phyloP scores from a whole-genome alignment of 192 early-diverging fungal species.

The Coemansia sp. region DNA sequence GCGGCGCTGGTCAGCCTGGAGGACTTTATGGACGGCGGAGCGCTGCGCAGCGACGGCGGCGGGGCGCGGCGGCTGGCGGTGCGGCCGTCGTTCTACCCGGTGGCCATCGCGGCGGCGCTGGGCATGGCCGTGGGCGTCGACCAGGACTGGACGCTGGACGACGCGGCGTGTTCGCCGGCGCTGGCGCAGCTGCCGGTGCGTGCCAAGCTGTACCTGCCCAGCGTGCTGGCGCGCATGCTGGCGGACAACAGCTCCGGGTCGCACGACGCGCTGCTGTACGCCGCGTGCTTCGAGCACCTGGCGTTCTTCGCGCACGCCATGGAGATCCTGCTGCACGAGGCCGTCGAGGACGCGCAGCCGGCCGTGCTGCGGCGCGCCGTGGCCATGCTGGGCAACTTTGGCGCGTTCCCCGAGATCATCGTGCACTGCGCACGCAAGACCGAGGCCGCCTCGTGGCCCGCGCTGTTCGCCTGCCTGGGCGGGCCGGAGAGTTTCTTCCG shows the following conservation, averaged over 20 bases:
- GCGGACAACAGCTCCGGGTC: constrained; percentile 7
- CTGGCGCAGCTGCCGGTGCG: constrained; percentile 29
- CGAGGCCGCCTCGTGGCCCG: constrained; percentile 90
- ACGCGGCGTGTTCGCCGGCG: constrained; percentile 20
- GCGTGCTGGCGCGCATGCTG: constrained; percentile 40
- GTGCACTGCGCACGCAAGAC: constrained; percentile 95
- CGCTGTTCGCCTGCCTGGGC: constrained; percentile 82
- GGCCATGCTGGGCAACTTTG: constrained; percentile 75
- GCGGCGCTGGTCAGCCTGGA: constrained; percentile 44
- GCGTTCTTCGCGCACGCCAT: constrained; percentile 90
- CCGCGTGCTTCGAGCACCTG: constrained; percentile 64
- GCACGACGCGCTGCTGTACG: constrained; percentile 50
- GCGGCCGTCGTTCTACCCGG: constrained; percentile 42
- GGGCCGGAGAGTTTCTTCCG: constrained; percentile 82
- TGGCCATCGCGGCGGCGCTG: constrained; percentile 35
- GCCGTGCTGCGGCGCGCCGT: constrained; percentile 67
- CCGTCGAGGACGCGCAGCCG: constrained; percentile 66
- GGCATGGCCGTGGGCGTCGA: constrained; percentile 49
- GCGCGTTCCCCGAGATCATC: constrained; percentile 78
- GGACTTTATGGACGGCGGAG: constrained; percentile 45
- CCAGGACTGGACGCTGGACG: constrained; percentile 46
- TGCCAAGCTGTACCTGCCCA: constrained; percentile 44
- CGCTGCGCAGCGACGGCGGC: constrained; percentile 2
- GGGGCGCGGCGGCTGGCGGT: constrained; percentile 2
- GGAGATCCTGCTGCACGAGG: constrained; percentile 87